phyloP scores from a whole-genome alignment of 2,329 filamentous ascomycete species.

The Fusarium guadeloupense region DNA sequence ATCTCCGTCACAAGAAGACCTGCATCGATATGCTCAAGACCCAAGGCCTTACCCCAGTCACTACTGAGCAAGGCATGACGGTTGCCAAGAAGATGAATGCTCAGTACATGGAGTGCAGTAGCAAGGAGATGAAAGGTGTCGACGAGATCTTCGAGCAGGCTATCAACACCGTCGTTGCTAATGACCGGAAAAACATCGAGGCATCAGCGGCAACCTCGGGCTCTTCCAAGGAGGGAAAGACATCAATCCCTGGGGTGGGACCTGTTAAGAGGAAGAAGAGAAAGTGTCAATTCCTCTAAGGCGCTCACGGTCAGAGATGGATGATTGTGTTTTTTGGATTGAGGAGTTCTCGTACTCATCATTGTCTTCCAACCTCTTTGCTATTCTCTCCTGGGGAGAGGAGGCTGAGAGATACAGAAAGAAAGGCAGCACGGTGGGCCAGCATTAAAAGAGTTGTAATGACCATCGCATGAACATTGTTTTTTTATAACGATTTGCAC shows the following conservation, averaged over 20 bases:
- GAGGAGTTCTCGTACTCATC: conserved; percentile 24
- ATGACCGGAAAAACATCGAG: conserved; percentile 74
- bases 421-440: conserved; percentile 28
- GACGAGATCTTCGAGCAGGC: conserved; percentile 96
- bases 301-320: conserved; percentile 19
- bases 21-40: conserved; percentile 99
- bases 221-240: conserved; percentile 50
- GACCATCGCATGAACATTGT: conserved; percentile 52
- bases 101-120: conserved; percentile 97
- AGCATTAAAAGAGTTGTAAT: conserved; percentile 53
- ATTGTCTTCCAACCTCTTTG: conserved; percentile 24
- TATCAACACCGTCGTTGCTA: conserved; percentile 87
- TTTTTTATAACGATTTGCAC: conserved; percentile 48
- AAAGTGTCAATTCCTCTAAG: conserved; percentile 81
- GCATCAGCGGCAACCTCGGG: conserved; percentile 54
- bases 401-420: conserved; percentile 19
- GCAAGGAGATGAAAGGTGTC: conserved; percentile 95
- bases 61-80: conserved; percentile 84
- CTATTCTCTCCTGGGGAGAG: conserved; percentile 31
- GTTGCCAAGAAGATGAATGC: conserved; percentile 95
- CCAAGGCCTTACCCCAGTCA: conserved; percentile 94
- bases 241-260: conserved; percentile 55
- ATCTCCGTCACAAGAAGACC: conserved; percentile 92
- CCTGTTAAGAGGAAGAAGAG: conserved; percentile 81
- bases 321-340: conserved; percentile 31